phyloP scores from a whole-genome alignment of 2,329 filamentous ascomycete species.

The Phialophora verrucosa region DNA sequence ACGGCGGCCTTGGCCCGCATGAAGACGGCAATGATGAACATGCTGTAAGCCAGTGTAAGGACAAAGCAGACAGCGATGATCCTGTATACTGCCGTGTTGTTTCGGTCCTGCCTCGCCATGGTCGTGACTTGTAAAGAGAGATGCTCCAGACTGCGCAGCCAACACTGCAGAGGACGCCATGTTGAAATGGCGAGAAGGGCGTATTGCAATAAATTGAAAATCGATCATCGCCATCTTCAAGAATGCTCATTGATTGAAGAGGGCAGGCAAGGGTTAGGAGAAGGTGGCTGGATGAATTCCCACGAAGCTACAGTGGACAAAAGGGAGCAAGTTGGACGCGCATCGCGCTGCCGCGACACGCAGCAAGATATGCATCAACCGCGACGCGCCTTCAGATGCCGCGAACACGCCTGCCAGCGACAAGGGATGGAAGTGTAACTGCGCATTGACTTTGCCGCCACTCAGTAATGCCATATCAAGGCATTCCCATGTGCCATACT shows the following conservation, averaged over 20 bases:
- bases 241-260: conserved; percentile 22
- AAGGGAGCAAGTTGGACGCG: neutral
- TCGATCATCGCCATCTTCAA: conserved; percentile 24
- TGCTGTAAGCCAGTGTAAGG: conserved; percentile 21
- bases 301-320: neutral
- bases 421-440: neutral
- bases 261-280: conserved; percentile 23
- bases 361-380: neutral
- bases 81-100: conserved; percentile 14
- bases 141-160: neutral
- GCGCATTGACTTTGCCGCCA: neutral
- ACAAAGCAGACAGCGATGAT: conserved; percentile 15
- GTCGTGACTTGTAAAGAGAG: conserved; percentile 2
- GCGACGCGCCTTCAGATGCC: too few relatives aligned
- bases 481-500: neutral
- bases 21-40: conserved; percentile 23
- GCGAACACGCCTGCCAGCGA: neutral
- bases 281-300: conserved; percentile 6
- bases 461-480: neutral
- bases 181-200: conserved; percentile 17
- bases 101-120: conserved; percentile 12
- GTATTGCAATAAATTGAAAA: conserved; percentile 2
- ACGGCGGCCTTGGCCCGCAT: conserved; percentile 23
- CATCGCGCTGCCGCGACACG: neutral
- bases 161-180: conserved; percentile 12